Evolutionary conservation across 2,329 filamentous ascomycete genomes (phyloP).

Genomic region (Aureobasidium sp.): DNA sequence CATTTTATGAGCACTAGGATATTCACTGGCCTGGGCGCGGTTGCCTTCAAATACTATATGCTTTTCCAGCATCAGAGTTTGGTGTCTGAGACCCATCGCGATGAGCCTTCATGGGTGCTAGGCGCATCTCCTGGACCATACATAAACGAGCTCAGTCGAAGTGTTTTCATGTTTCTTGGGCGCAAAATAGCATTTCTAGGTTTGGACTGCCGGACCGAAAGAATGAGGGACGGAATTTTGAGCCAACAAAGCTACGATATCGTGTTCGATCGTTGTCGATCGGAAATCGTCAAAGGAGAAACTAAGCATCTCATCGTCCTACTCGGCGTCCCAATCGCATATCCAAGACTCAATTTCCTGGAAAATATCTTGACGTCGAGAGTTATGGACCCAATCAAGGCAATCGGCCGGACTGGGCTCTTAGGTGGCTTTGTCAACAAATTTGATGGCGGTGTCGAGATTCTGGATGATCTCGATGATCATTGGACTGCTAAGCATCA

Average conservation of each 20-base stretch:
- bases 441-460: conserved; percentile 85
- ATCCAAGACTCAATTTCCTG: conserved; percentile 47
- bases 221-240: conserved; percentile 75
- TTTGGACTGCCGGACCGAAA: conserved; percentile 84
- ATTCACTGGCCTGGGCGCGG: conserved; percentile 78
- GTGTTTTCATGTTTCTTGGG: conserved; percentile 77
- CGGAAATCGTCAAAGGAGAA: conserved; percentile 73
- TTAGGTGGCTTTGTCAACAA: conserved; percentile 76
- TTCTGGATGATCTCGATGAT: conserved; percentile 86
- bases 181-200: conserved; percentile 73
- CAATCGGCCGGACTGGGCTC: conserved; percentile 72
- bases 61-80: conserved; percentile 95
- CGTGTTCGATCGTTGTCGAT: conserved; percentile 77
- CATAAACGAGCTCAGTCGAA: conserved; percentile 78
- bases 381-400: conserved; percentile 82
- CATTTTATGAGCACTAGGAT: conserved; percentile 87
- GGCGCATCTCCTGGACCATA: conserved; percentile 78
- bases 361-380: conserved; percentile 71
- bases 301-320: conserved; percentile 87
- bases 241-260: conserved; percentile 75
- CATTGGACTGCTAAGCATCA: conserved; percentile 97
- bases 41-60: conserved; percentile 98
- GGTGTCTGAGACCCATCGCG: conserved; percentile 66
- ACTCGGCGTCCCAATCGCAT: conserved; percentile 59
- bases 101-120: conserved; percentile 87